A percentile compares a stretch with the other conserved stretches of the same genome.
Conservation (phyloP, 495 filamentous ascomycete species). For the Penicillium nucicola region DNA sequence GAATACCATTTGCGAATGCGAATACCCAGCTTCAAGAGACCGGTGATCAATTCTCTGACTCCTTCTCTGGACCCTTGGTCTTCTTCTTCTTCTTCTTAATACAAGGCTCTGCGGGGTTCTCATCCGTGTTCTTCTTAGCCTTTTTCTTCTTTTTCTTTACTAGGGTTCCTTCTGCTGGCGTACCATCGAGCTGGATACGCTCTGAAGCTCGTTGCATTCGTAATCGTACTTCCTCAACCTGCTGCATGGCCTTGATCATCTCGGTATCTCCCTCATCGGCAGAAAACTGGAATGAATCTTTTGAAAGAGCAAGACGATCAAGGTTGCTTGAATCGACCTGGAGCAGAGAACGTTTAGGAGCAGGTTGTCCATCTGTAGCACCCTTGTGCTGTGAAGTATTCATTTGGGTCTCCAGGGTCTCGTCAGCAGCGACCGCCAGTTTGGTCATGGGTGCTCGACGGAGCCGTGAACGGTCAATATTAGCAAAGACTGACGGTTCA, state of each 20-base stretch:
- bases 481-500: conserved; percentile 5
- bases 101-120: not conserved
- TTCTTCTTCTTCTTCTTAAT: conserved; percentile 15
- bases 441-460: conserved; percentile 35
- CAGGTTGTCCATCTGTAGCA: conserved; percentile 29
- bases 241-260: conserved; percentile 78
- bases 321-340: conserved; percentile 84
- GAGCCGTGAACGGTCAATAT: conserved; percentile 16
- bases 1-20: not conserved
- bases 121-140: conserved; percentile 24
- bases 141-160: conserved; percentile 78
- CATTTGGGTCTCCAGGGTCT: conserved; percentile 39
- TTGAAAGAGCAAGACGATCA: conserved; percentile 58
- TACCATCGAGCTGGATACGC: conserved; percentile 68
- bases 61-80: conserved; percentile 1
- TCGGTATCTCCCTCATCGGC: conserved; percentile 64
- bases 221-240: conserved; percentile 78
- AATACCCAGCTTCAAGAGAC: not conserved
- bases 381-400: conserved; percentile 5
- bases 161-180: conserved; percentile 65
- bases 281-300: conserved; percentile 3
- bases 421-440: conserved; percentile 61
- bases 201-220: conserved; percentile 93
- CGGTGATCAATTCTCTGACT: not conserved
- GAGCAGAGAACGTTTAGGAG: conserved; percentile 57